Evolutionary conservation across 768 basidiomycete species (phyloP).

Genomic region (Psilocybe azurescens): DNA sequence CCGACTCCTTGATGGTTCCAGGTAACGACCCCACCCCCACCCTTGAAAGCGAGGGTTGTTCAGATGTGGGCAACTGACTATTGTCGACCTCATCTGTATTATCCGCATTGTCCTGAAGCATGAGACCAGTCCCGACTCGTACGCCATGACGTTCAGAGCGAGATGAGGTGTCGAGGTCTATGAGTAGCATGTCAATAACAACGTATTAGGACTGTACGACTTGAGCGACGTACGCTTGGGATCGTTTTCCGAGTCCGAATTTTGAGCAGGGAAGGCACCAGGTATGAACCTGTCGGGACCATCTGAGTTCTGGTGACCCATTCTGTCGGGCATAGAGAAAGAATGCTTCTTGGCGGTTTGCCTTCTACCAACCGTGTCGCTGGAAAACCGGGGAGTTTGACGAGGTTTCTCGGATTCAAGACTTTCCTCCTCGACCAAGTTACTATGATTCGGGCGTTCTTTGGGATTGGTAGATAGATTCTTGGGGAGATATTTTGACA

Average conservation of each 20-base stretch:
- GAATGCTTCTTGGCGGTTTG: conserved; percentile 5
- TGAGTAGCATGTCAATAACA: neutral
- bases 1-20: neutral
- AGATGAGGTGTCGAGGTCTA: neutral
- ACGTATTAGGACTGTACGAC: neutral
- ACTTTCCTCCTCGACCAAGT: neutral
- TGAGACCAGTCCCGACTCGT: neutral
- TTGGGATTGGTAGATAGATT: neutral
- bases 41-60: neutral
- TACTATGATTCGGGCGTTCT: too few species aligned
- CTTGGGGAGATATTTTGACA: neutral
- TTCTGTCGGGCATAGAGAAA: neutral
- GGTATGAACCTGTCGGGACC: conserved; percentile 4
- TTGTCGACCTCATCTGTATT: neutral
- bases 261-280: neutral
- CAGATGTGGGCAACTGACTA: neutral
- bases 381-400: neutral
- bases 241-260: too few species aligned
- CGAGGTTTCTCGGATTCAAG: neutral
- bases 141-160: neutral
- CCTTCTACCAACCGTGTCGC: neutral
- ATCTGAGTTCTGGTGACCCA: neutral
- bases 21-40: neutral
- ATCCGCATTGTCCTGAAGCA: neutral
- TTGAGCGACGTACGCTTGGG: neutral